These are phyloP conservation scores for Trichoderma pleuroti DNA, from an alignment of 2,329 filamentous ascomycete genomes.

Conservation along the genomic window DNA sequence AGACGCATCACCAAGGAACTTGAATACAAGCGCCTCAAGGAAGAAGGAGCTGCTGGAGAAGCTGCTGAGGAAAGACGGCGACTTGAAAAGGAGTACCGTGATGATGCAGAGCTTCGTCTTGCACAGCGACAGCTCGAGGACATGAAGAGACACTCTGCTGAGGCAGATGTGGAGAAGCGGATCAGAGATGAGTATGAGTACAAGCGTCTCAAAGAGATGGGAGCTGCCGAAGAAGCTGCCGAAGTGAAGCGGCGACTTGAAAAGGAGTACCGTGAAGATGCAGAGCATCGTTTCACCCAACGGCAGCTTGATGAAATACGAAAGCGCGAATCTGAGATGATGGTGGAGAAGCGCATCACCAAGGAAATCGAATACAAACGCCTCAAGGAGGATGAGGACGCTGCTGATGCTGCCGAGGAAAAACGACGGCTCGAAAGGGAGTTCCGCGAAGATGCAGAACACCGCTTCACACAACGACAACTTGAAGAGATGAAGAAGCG, in stretches of 20 bases:
- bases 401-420: neutral
- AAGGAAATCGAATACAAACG: slow-evolving; percentile 45
- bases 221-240: neutral
- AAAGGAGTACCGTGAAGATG: slow-evolving; percentile 44
- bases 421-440: neutral
- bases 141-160: neutral
- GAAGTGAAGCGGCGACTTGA: slow-evolving; percentile 29
- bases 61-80: slow-evolving; percentile 30
- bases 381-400: neutral
- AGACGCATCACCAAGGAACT: slow-evolving; percentile 51
- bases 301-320: slow-evolving; percentile 47
- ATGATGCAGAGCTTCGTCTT: slow-evolving; percentile 20
- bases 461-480: neutral
- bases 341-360: slow-evolving; percentile 50
- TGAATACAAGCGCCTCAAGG: slow-evolving; percentile 46
- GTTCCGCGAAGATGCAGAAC: neutral
- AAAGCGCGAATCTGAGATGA: slow-evolving; percentile 43
- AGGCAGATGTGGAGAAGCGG: neutral
- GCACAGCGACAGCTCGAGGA: neutral
- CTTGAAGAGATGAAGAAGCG: neutral
- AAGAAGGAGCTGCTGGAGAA: slow-evolving; percentile 30
- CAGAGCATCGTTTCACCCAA: slow-evolving; percentile 49
- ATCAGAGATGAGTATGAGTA: neutral
- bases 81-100: slow-evolving; percentile 5
- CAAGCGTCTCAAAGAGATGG: neutral